phyloP scores from a whole-genome alignment of 2,329 filamentous ascomycete genomes.

The Fusarium bulbicola region DNA sequence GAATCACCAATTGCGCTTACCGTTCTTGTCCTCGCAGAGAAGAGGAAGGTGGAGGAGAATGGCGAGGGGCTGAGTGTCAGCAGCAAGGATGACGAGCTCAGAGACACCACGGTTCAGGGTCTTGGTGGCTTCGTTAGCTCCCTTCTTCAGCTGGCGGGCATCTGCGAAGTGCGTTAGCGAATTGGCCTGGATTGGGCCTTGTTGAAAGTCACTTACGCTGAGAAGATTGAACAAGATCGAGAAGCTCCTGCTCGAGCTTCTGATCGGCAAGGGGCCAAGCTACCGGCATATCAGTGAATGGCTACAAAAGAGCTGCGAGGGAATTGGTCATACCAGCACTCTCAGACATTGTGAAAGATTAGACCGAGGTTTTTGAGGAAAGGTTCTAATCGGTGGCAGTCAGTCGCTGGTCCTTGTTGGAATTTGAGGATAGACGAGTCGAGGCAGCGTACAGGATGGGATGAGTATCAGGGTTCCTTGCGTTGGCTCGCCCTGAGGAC shows the following conservation, averaged over 20 bases:
- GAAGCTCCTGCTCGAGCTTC: constrained; percentile 80
- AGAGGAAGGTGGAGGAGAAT: constrained; percentile 92
- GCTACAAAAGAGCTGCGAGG: neutral
- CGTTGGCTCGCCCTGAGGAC: constrained; percentile 66
- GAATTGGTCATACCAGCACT: constrained; percentile 36
- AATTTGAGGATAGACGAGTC: neutral
- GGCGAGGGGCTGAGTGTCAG: constrained; percentile 86
- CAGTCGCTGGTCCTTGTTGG: constrained; percentile 7
- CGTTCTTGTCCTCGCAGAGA: constrained; percentile 82
- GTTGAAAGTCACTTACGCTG: constrained; percentile 50
- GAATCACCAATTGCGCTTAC: constrained; percentile 19
- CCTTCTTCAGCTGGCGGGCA: constrained; percentile 85
- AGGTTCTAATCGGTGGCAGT: constrained; percentile 15
- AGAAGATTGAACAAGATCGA: constrained; percentile 82
- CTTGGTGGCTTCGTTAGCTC: constrained; percentile 70
- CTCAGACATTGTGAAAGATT: constrained; percentile 39
- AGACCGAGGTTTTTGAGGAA: constrained; percentile 28
- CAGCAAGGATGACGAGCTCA: constrained; percentile 89
- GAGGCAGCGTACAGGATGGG: constrained; percentile 22
- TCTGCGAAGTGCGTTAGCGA: constrained; percentile 44
- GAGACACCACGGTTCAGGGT: constrained; percentile 89
- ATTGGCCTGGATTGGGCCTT: neutral
- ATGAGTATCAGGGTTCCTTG: constrained; percentile 64
- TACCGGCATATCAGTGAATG: constrained; percentile 43
- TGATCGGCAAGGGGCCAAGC: constrained; percentile 79